Conservation (phyloP, 257 asterid genomes). For the Datura wrightii region DNA sequence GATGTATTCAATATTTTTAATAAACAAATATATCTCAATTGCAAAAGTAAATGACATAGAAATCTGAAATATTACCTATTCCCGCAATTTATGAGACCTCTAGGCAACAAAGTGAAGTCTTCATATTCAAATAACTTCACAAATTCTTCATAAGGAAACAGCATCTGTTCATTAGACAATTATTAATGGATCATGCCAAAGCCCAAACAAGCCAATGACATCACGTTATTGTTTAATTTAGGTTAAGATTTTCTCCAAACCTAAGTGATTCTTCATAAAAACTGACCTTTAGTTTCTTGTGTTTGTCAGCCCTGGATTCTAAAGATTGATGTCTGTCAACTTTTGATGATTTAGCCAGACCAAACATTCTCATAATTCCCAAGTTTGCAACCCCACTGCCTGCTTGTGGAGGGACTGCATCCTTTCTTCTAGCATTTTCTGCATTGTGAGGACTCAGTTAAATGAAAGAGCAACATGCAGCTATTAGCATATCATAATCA, state of each 20-base stretch:
- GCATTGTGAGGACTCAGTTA: constrained; percentile 45
- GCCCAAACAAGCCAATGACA: constrained; percentile 25
- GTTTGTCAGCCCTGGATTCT: constrained; percentile 46
- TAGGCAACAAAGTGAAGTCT: constrained; percentile 58
- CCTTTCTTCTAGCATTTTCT: constrained; percentile 56
- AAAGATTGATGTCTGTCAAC: constrained; percentile 50
- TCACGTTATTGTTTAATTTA: not conserved
- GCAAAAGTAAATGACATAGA: constrained; percentile 19
- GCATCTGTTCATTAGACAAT: constrained; percentile 60
- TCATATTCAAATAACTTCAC: constrained; percentile 72
- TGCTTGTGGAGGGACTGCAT: constrained; percentile 52
- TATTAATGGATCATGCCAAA: constrained; percentile 21
- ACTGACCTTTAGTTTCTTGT: constrained; percentile 69
- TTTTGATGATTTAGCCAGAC: constrained; percentile 57
- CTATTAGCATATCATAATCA: constrained; percentile 23
- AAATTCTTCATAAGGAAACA: constrained; percentile 87
- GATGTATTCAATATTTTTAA: not conserved
- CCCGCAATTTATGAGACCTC: constrained; percentile 84
- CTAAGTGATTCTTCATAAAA: constrained; percentile 10
- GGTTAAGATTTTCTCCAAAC: constrained; percentile 20
- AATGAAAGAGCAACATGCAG: constrained; percentile 34
- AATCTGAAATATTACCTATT: constrained; percentile 59
- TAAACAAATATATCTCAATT: not conserved
- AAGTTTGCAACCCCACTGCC: constrained; percentile 47
- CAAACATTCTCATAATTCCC: constrained; percentile 58